Evolutionary conservation across 768 basidiomycete species (phyloP).

Genomic region (Termitomyces sp.): DNA sequence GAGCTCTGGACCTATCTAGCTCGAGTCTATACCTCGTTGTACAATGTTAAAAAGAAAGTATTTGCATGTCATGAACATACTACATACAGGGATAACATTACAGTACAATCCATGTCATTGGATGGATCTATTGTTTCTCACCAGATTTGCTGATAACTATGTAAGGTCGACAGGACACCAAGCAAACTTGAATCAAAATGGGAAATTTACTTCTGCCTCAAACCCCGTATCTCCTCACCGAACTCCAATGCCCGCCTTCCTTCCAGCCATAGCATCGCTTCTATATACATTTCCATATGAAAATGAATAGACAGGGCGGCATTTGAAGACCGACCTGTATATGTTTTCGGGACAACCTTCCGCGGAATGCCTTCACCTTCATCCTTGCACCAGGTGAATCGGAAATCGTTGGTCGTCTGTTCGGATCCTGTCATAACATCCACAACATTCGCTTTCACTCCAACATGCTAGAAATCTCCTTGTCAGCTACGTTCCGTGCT

Average conservation of each 20-base stretch:
- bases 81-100: too few species aligned
- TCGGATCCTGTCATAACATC: conserved; percentile 63
- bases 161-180: too few species aligned
- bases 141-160: too few species aligned
- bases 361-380: conserved; percentile 31
- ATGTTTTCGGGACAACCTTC: conserved; percentile 65
- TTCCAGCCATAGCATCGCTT: conserved; percentile 85
- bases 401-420: conserved; percentile 71
- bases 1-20: neutral
- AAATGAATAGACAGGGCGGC: neutral
- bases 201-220: conserved; percentile 12
- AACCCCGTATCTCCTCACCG: conserved; percentile 56
- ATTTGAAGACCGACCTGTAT: conserved; percentile 48
- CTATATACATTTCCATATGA: conserved; percentile 38
- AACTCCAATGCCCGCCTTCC: conserved; percentile 69
- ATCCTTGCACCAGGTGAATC: conserved; percentile 67
- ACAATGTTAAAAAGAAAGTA: too few species aligned
- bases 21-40: neutral
- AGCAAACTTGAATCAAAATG: too few species aligned
- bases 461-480: conserved; percentile 50
- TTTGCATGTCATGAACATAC: too few species aligned
- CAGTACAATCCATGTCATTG: too few species aligned
- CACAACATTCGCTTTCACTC: conserved; percentile 69
- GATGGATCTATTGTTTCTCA: too few species aligned
- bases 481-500: conserved; percentile 1